Conservation (phyloP, 495 filamentous ascomycete species). For the Staphylotrichum longicolle region DNA sequence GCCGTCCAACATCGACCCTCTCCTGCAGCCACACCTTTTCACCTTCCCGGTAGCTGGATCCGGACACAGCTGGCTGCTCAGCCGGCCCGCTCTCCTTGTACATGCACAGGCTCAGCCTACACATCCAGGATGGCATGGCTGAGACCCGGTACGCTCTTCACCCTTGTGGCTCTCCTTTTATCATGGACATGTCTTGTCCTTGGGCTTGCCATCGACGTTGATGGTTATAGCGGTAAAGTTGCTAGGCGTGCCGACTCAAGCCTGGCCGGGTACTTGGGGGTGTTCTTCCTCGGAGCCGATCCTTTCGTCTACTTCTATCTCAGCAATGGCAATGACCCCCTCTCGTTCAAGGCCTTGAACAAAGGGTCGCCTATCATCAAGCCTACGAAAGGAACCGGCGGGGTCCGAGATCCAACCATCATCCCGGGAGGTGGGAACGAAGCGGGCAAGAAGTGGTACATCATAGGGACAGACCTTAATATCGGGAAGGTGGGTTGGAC, state of each 20-base stretch:
- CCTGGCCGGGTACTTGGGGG: conserved; percentile 50
- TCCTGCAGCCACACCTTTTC: conserved; percentile 3
- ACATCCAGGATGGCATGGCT: conserved; percentile 3
- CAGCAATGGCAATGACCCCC: conserved; percentile 49
- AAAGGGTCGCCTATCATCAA: conserved; percentile 46
- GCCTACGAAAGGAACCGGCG: conserved; percentile 51
- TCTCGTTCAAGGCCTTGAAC: conserved; percentile 49
- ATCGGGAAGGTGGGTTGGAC: conserved; percentile 44
- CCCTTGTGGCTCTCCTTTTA: conserved; percentile 9
- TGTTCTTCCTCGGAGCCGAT: conserved; percentile 53
- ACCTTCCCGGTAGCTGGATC: conserved; percentile 7
- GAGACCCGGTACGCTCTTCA: background rate
- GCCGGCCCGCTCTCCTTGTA: background rate
- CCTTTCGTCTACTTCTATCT: conserved; percentile 56
- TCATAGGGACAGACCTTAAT: conserved; percentile 53
- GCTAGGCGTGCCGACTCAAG: conserved; percentile 38
- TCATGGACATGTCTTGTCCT: conserved; percentile 13
- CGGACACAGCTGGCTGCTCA: background rate
- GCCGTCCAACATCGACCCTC: background rate
- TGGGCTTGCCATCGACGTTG: conserved; percentile 14
- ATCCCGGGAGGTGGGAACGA: conserved; percentile 49
- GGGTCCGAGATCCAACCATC: conserved; percentile 50
- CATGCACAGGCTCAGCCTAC: background rate
- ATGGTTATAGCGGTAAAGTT: conserved; percentile 15
- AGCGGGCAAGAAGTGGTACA: conserved; percentile 54